Base-by-base conservation (phyloP, 805 yeast genomes). In the Saturnispora kantuleensis region DNA sequence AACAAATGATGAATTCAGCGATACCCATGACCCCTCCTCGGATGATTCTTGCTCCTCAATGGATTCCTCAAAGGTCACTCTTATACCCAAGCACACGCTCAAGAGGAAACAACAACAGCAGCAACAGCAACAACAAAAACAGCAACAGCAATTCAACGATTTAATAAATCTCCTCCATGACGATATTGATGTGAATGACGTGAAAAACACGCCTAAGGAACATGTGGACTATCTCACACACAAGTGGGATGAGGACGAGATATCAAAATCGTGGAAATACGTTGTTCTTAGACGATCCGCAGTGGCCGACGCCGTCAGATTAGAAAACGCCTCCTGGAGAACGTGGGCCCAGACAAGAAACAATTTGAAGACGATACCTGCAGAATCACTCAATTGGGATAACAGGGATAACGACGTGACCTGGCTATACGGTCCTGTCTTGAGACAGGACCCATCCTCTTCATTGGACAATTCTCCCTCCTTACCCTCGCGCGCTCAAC, bases 221-320 rank as follows among this genome's bases (percentile, higher is more conserved):
- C 97, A 89, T 58, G 98, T 93, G 8, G 99, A 93, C 66, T 93
- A 93, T 63, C 70, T 93, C 42, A 84, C 96, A 4, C 96, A 93
- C 60, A 74, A 93, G 60, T 93, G 99, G 99, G 86, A 87, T 54
- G 97, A 89, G 52, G 67, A 79, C 5, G 98, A 93, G 59, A 85
- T 93, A 29, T 85, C 95, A 10, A 85, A 85, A 50, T 86, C 96
- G 29, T 93, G 99, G 99, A 73, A 96, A 52, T 93, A 93, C 60
- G 83, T 93, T 46, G 88, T 87, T 36, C 65, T 78, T 50, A 79
- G 84, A 54, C 75, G 95, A 38, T 84, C 84, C 50, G 90, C 85
- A 57, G 83, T 85, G 49, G 95, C 96, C n/a, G 60, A 62, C 67
- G 77, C 78, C 52, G 94, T 84, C 29, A 65, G 95, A 40, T 67